Percentiles rank a stretch among this genome's conserved stretches.
phyloP scores from a whole-genome alignment of 352 stramenopile genomes.

The Globisporangium splendens region DNA sequence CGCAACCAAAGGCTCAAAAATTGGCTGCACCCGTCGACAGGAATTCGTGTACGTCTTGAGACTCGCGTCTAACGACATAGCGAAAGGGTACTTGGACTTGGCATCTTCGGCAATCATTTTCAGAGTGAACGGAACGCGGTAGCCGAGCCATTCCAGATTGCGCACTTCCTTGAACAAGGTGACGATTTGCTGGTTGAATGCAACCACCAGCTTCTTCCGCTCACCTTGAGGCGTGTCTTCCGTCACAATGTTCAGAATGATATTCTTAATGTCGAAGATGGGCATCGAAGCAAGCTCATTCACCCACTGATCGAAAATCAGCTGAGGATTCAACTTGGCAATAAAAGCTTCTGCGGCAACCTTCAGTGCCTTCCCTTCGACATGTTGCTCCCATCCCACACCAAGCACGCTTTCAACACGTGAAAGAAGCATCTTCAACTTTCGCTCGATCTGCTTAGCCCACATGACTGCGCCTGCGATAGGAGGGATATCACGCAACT shows the following conservation, averaged over 20 bases:
- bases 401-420: slow-evolving; percentile 97
- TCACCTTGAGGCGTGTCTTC: slow-evolving; percentile 70
- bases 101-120: slow-evolving; percentile 96
- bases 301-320: slow-evolving; percentile 96
- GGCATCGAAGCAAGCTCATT: slow-evolving; percentile 87
- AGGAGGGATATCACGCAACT: slow-evolving; percentile 96
- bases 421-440: slow-evolving; percentile 95
- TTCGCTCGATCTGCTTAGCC: slow-evolving; percentile 99
- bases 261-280: slow-evolving; percentile 91
- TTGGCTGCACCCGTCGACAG: slow-evolving; percentile 74
- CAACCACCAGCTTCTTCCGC: slow-evolving; percentile 78
- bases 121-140: slow-evolving; percentile 94
- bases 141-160: slow-evolving; percentile 98
- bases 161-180: slow-evolving; percentile 98
- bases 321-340: slow-evolving; percentile 80
- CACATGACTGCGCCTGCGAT: slow-evolving; percentile 98
- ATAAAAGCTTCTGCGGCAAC: slow-evolving; percentile 85
- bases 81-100: slow-evolving; percentile 95
- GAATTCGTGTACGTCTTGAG: slow-evolving; percentile 92
- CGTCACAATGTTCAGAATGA: slow-evolving; percentile 88
- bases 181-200: slow-evolving; percentile 98
- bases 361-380: slow-evolving; percentile 96
- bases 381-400: slow-evolving; percentile 95
- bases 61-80: slow-evolving; percentile 96
- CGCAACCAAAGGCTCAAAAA: slow-evolving; percentile 76